Conservation (phyloP, 495 filamentous ascomycete genomes). For the Usnea hakonensis region DNA sequence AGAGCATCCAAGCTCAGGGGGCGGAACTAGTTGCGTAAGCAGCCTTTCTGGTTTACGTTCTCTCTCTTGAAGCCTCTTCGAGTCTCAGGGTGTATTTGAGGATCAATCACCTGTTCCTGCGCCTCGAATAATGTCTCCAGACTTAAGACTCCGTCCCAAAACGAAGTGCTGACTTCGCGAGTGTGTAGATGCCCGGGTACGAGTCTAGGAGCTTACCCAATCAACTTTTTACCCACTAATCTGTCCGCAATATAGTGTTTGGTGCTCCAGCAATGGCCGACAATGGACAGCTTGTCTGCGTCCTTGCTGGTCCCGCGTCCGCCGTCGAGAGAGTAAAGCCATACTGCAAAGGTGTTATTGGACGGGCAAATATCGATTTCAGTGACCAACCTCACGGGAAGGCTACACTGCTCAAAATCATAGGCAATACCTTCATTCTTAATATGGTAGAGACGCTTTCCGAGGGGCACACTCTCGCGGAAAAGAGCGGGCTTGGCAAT, state of each 20-base stretch:
- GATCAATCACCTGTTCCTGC: not conserved
- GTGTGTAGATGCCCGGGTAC: slow-evolving; percentile 41
- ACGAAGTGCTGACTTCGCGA: not conserved
- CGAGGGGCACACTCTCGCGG: slow-evolving; percentile 69
- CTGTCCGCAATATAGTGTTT: slow-evolving; percentile 20
- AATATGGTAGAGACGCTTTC: slow-evolving; percentile 73
- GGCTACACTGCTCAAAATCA: slow-evolving; percentile 63
- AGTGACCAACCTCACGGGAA: slow-evolving; percentile 50
- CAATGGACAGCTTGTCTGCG: slow-evolving; percentile 63
- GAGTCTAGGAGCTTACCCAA: slow-evolving; percentile 6
- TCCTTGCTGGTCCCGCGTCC: slow-evolving; percentile 60
- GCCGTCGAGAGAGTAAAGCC: slow-evolving; percentile 58
- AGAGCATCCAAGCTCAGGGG: slow-evolving; percentile 46
- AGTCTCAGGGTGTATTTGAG: not conserved
- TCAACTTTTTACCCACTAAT: not conserved
- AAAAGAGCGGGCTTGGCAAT: slow-evolving; percentile 69
- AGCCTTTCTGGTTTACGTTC: not conserved
- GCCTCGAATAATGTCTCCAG: not conserved
- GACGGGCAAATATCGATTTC: slow-evolving; percentile 63
- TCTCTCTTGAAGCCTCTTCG: not conserved
- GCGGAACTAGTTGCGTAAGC: slow-evolving; percentile 59
- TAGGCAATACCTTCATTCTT: slow-evolving; percentile 82
- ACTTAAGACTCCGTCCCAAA: not conserved
- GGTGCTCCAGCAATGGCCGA: slow-evolving; percentile 35
- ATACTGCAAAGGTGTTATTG: slow-evolving; percentile 73